These are phyloP conservation scores for Argentina anserina DNA, from an alignment of 306 rosid species.

Conservation along the genomic window DNA sequence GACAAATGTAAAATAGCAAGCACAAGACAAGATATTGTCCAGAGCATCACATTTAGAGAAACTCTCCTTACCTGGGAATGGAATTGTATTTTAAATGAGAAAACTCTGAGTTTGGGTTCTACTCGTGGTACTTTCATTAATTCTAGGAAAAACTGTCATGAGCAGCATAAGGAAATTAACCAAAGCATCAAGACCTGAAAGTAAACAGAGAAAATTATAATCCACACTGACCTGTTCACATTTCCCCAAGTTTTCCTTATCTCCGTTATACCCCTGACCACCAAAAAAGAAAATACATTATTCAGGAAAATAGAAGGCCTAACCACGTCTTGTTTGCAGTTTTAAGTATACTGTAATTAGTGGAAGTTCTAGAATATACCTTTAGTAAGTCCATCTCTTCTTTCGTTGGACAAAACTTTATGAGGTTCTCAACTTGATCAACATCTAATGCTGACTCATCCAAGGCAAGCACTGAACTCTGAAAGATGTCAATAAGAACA, in stretches of 20 bases:
- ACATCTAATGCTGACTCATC: slow-evolving; percentile 69
- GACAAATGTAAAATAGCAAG: slow-evolving; percentile 23
- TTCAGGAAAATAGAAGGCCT: slow-evolving; percentile 22
- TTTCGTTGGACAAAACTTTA: slow-evolving; percentile 91
- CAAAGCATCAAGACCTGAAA: slow-evolving; percentile 16
- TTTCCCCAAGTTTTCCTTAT: slow-evolving; percentile 83
- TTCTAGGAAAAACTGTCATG: slow-evolving; percentile 73
- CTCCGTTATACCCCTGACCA: slow-evolving; percentile 70
- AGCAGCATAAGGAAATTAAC: slow-evolving; percentile 29
- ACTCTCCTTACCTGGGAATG: slow-evolving; percentile 59
- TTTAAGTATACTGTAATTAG: background rate
- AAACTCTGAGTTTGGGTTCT: slow-evolving; percentile 86
- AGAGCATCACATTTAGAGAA: slow-evolving; percentile 18
- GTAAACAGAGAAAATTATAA: background rate
- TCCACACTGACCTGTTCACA: slow-evolving; percentile 69
- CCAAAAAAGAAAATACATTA: slow-evolving; percentile 27
- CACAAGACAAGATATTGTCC: slow-evolving; percentile 21
- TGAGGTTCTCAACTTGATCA: slow-evolving; percentile 95
- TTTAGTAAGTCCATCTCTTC: slow-evolving; percentile 88
- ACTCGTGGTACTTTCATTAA: slow-evolving; percentile 93
- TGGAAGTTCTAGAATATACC: too few relatives aligned
- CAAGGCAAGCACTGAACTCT: slow-evolving; percentile 78
- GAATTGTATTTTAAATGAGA: slow-evolving; percentile 86
- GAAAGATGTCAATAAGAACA: slow-evolving; percentile 28
- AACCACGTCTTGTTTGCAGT: background rate